Evolutionary conservation across 495 filamentous ascomycete species (phyloP), one percentile per base, ranked within the genome.

Genomic region (Trichoderma parareesei): DNA sequence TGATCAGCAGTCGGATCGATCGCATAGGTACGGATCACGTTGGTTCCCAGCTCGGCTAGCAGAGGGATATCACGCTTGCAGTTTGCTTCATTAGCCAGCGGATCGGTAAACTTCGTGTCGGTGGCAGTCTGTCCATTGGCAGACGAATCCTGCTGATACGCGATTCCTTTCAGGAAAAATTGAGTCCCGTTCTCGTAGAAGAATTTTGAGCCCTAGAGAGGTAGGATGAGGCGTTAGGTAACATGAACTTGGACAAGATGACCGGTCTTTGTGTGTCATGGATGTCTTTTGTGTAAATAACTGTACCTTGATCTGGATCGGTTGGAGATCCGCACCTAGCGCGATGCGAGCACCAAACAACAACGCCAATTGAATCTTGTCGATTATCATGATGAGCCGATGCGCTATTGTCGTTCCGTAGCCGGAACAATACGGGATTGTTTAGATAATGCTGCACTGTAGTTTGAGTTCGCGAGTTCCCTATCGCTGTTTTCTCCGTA

Each of bases 1-100:
- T 98, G 94, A 76, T 96, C 82, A 63, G 78, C 74, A 8, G 80
- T 84, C 16, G 94, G 87, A 75, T 98, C 85, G 72, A 98, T 85
- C 69, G 91, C 90, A 76, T 98, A 98, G 16, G 92, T 91, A 71
- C 94, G 93, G 72, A 98, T 92, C 37, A 86, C 85, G 77, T 98
- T 98, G 70, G 93, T 93, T 64, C 82, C 80, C 44, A 97, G 81
- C 68, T 89, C 81, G 71, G 83, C 69, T 60, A 98, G 82, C 66
- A 86, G 77, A 13, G 91, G 90, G 41, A 98, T 77, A 75, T 98
- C 94, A 66, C 93, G 89, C 68, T 81, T 76, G 80, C 93, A 97
- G 65, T 77, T 73, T n/a, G 79, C 73, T 16, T 72, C 73, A 76
- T 96, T 82, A 60, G 91, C 84, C 41, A 98, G 82, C 63, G 94